Conservation (phyloP, 441 rosid genomes). For the Gossypium gossypioides region DNA sequence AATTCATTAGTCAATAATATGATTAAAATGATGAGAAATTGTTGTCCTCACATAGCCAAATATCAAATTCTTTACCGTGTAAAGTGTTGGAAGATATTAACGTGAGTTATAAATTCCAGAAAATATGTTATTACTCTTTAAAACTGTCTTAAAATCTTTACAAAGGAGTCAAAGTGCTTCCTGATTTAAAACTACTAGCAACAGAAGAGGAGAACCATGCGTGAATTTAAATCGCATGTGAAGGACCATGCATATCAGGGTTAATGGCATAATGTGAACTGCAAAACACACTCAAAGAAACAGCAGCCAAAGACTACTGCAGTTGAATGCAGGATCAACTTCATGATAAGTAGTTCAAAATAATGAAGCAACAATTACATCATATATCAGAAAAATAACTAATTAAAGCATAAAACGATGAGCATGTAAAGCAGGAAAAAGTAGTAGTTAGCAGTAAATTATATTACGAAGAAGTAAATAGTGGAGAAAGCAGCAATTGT, state of each 20-base stretch:
- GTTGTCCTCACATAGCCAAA: neutral
- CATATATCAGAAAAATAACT: neutral
- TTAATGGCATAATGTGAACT: neutral
- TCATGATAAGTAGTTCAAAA: neutral
- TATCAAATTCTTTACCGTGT: neutral
- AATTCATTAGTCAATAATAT: neutral
- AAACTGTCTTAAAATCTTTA: neutral
- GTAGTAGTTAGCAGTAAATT: neutral
- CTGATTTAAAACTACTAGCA: neutral
- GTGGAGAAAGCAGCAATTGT: slow-evolving; percentile 75
- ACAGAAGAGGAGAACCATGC: neutral
- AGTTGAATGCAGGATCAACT: neutral
- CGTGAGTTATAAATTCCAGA: neutral
- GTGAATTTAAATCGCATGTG: neutral
- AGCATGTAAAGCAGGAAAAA: neutral
- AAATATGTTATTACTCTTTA: neutral
- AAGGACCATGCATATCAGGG: neutral
- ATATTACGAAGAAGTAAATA: slow-evolving; percentile 66
- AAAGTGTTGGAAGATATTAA: neutral
- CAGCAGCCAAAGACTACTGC: neutral
- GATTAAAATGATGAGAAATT: neutral
- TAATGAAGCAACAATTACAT: neutral
- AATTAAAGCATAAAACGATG: neutral
- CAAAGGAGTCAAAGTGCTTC: neutral
- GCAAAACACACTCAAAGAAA: neutral